Percentiles rank a stretch among this genome's conserved stretches.
Conservation (phyloP, 805 yeast species). For the Kodamaea sagamina region DNA sequence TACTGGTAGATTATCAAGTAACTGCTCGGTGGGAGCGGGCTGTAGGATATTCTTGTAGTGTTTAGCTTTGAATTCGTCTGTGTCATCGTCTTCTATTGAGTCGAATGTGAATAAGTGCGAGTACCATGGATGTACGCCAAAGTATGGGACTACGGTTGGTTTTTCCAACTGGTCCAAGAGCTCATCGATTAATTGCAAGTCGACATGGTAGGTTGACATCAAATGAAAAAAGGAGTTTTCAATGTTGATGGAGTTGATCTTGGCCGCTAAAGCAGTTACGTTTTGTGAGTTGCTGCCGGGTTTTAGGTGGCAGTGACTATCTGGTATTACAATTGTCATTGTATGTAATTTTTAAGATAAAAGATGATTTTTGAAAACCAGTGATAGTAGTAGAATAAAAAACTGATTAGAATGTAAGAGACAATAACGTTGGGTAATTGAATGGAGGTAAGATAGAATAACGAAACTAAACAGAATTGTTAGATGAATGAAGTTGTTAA, state of each 20-base stretch:
- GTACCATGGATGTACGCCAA: slow-evolving; percentile 94
- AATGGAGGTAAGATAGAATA: no score
- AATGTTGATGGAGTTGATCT: slow-evolving; percentile 10
- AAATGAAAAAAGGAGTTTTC: slow-evolving; percentile 25
- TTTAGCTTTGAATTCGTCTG: slow-evolving; percentile 34
- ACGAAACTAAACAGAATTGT: no score
- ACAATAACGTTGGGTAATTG: no score
- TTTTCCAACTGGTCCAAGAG: slow-evolving; percentile 17
- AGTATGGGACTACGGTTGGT: slow-evolving; percentile 43
- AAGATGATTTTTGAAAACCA: no score
- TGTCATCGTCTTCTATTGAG: slow-evolving; percentile 8
- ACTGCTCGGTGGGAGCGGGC: slow-evolving; percentile 37
- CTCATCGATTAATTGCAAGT: slow-evolving; percentile 28
- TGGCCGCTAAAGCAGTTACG: slow-evolving; percentile 14
- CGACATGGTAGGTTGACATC: slow-evolving; percentile 43
- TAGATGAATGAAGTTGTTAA: no score
- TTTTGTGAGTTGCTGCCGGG: slow-evolving; percentile 15
- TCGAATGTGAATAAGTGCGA: slow-evolving; percentile 58
- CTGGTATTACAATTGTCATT: slow-evolving; percentile 16
- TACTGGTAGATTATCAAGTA: slow-evolving; percentile 56
- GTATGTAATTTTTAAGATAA: not conserved
- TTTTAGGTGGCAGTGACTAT: slow-evolving; percentile 41
- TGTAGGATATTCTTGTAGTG: slow-evolving; percentile 62
- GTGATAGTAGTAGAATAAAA: no score
- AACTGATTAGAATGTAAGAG: no score